Evolutionary conservation across 495 filamentous ascomycete genomes (phyloP).

Genomic region (Neohortaea acidophila): DNA sequence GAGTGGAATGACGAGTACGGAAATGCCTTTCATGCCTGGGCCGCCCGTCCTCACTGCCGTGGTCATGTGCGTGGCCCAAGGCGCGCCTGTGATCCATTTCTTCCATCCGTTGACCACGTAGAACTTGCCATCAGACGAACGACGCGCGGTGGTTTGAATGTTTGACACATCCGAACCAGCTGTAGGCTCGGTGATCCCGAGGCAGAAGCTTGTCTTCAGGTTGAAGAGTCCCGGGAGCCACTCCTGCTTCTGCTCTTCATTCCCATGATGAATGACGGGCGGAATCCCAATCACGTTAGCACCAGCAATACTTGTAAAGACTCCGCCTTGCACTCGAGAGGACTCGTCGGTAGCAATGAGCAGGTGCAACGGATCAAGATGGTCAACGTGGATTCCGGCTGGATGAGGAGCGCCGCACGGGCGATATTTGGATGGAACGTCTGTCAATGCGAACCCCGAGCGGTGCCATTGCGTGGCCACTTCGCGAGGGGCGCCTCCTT

Average conservation of each 20-base stretch:
- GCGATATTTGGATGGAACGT: constrained; percentile 25
- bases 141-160: constrained; percentile 36
- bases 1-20: constrained; percentile 38
- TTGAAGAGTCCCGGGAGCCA: constrained; percentile 37
- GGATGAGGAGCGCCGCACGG: constrained; percentile 19
- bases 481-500: constrained; percentile 22
- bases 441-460: constrained; percentile 25
- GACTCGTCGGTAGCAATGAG: constrained; percentile 25
- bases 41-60: constrained; percentile 41
- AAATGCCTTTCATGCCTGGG: constrained; percentile 33
- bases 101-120: constrained; percentile 42
- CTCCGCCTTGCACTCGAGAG: constrained; percentile 23
- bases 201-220: constrained; percentile 36
- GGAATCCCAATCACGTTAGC: constrained; percentile 40
- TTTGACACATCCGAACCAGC: constrained; percentile 33
- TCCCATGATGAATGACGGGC: constrained; percentile 39
- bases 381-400: constrained; percentile 24
- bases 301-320: constrained; percentile 31
- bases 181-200: constrained; percentile 41
- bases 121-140: constrained; percentile 27
- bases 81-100: constrained; percentile 44
- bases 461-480: constrained; percentile 20
- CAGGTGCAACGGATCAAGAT: constrained; percentile 26
- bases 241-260: constrained; percentile 31
- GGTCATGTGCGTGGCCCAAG: constrained; percentile 40